Evolutionary conservation across 148 eudicot species (phyloP).

Genomic region (Suaeda aralocaspica): DNA sequence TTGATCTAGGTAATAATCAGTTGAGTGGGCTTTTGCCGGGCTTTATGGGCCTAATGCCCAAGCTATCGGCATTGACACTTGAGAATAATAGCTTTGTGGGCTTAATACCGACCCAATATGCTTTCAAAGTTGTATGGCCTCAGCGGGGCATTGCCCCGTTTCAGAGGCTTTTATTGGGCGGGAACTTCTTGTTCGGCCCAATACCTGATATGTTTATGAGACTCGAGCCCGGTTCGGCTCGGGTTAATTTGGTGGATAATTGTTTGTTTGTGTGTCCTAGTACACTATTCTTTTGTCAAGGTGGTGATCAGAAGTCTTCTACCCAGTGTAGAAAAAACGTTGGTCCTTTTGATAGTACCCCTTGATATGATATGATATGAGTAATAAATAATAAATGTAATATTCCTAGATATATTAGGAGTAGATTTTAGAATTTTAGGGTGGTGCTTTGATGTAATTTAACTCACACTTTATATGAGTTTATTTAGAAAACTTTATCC

Average conservation of each 20-base stretch:
- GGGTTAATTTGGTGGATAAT: constrained; percentile 55
- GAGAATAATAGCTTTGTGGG: constrained; percentile 73
- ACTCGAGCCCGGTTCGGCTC: constrained; percentile 48
- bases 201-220: constrained; percentile 63
- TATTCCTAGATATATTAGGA: no score
- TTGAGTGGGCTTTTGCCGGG: constrained; percentile 59
- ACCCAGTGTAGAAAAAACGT: constrained; percentile 48
- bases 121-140: constrained; percentile 42
- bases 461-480: no score
- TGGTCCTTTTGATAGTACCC: constrained; percentile 50
- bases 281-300: constrained; percentile 57
- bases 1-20: constrained; percentile 61
- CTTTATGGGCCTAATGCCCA: constrained; percentile 77
- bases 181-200: constrained; percentile 71
- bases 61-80: constrained; percentile 49
- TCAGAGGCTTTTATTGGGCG: constrained; percentile 72
- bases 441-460: no score
- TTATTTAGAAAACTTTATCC: no score
- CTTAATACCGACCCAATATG: constrained; percentile 65
- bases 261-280: constrained; percentile 72
- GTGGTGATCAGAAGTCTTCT: constrained; percentile 66
- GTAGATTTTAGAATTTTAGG: no score
- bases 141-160: constrained; percentile 43
- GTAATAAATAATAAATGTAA: no score
- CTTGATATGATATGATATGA: no score